Percentiles rank a stretch among this genome's conserved stretches.
These are phyloP conservation scores for Apophysomyces sp. DNA, from an alignment of 371 early-diverging fungal species.

Conservation along the genomic window DNA sequence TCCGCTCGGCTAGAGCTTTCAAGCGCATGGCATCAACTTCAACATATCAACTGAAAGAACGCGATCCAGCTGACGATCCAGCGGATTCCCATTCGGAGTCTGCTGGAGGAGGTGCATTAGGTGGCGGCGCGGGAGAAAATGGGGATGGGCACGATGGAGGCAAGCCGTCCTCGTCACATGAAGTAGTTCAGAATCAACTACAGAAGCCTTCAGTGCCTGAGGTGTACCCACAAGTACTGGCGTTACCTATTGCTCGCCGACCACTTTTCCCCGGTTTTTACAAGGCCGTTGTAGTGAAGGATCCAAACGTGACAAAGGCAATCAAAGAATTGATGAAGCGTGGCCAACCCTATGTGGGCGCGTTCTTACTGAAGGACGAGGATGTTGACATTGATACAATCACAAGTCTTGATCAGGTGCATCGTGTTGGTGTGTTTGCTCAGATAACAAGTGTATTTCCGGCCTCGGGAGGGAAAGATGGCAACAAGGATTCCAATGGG, in stretches of 20 bases:
- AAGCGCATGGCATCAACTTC: slow-evolving; percentile 19
- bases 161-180: slow-evolving; percentile 18
- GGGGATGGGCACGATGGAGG: slow-evolving; percentile 20
- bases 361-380: slow-evolving; percentile 90
- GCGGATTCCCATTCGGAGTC: slow-evolving; percentile 18
- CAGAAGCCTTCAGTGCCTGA: slow-evolving; percentile 83
- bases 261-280: slow-evolving; percentile 97
- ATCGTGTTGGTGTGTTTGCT: slow-evolving; percentile 94
- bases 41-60: slow-evolving; percentile 29
- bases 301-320: slow-evolving; percentile 87
- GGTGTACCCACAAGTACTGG: slow-evolving; percentile 87
- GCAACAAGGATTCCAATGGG: slow-evolving; percentile 65
- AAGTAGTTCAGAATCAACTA: slow-evolving; percentile 58
- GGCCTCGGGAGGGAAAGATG: slow-evolving; percentile 53
- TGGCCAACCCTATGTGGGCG: slow-evolving; percentile 93
- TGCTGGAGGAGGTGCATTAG: slow-evolving; percentile 11
- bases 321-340: slow-evolving; percentile 88
- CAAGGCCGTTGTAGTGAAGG: slow-evolving; percentile 94
- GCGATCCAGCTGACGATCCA: slow-evolving; percentile 36
- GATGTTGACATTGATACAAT: slow-evolving; percentile 84
- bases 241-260: slow-evolving; percentile 90
- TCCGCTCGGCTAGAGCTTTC: slow-evolving; percentile 27
- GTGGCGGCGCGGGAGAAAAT: slow-evolving; percentile 26
- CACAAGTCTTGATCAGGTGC: slow-evolving; percentile 72
- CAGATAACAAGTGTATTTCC: slow-evolving; percentile 96